phyloP scores from a whole-genome alignment of 148 eudicot genomes.

The Silene latifolia region DNA sequence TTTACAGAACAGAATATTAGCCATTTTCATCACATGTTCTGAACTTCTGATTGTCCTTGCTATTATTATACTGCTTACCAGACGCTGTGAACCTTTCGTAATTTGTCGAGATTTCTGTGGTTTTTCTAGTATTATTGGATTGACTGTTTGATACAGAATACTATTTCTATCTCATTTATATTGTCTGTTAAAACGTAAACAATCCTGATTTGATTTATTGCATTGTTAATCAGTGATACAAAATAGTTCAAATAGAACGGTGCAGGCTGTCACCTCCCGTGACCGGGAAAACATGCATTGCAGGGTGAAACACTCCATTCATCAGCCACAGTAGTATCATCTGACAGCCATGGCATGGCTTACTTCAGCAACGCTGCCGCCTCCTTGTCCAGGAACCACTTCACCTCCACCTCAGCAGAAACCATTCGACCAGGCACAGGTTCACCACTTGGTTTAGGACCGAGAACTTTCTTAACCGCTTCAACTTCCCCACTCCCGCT shows the following conservation, averaged over 20 bases:
- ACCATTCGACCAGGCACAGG: constrained; percentile 42
- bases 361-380: constrained; percentile 39
- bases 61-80: constrained; percentile 1
- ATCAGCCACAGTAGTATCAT: background rate
- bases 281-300: too few species aligned
- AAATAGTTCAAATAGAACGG: background rate
- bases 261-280: too few species aligned
- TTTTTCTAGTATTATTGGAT: background rate
- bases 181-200: background rate
- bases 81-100: constrained; percentile 11
- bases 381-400: constrained; percentile 58
- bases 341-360: background rate
- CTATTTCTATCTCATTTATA: background rate
- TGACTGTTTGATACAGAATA: background rate
- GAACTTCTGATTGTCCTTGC: background rate
- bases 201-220: background rate
- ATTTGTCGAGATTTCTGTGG: constrained; percentile 1
- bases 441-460: constrained; percentile 5
- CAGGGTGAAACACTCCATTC: background rate
- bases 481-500: constrained; percentile 47
- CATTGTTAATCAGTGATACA: background rate
- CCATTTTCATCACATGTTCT: constrained; percentile 8
- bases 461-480: constrained; percentile 34
- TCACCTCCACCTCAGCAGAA: constrained; percentile 45
- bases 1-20: background rate